These are phyloP conservation scores for Endoconidiophora polonica DNA, from an alignment of 2,329 filamentous ascomycete species.

Conservation along the genomic window DNA sequence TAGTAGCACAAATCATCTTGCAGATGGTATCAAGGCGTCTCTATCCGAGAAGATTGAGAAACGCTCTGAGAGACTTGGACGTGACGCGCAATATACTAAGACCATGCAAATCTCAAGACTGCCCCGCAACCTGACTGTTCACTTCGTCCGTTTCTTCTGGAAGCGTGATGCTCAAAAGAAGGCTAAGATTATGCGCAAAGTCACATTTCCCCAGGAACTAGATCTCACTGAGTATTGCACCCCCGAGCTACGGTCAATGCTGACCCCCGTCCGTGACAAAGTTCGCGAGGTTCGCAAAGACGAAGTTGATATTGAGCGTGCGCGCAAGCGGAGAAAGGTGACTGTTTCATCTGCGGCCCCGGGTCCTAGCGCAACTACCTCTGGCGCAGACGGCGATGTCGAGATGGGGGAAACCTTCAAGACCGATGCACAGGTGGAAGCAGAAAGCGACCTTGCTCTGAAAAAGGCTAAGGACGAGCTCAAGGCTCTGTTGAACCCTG, in stretches of 20 bases:
- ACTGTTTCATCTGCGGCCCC: slow-evolving; percentile 27
- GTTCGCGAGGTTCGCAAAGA: slow-evolving; percentile 91
- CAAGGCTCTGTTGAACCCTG: slow-evolving; percentile 56
- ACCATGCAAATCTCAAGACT: slow-evolving; percentile 76
- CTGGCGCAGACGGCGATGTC: slow-evolving; percentile 45
- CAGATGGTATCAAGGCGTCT: slow-evolving; percentile 70
- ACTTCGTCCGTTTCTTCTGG: slow-evolving; percentile 98
- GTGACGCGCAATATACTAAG: slow-evolving; percentile 77
- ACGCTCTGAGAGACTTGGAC: slow-evolving; percentile 56
- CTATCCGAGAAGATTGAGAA: slow-evolving; percentile 87
- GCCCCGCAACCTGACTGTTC: slow-evolving; percentile 88
- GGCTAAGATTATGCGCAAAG: slow-evolving; percentile 98
- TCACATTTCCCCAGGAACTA: slow-evolving; percentile 85
- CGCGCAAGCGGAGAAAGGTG: slow-evolving; percentile 76
- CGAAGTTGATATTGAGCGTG: slow-evolving; percentile 79
- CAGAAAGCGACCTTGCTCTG: slow-evolving; percentile 61
- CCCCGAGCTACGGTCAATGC: slow-evolving; percentile 64
- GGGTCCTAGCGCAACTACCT: slow-evolving; percentile 18
- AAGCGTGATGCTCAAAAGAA: slow-evolving; percentile 91
- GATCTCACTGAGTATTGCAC: slow-evolving; percentile 93
- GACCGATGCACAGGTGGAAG: slow-evolving; percentile 84
- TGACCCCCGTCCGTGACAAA: slow-evolving; percentile 89
- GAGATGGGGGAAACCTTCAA: slow-evolving; percentile 71
- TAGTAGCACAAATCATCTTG: slow-evolving; percentile 69
- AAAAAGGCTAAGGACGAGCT: slow-evolving; percentile 77